phyloP scores from a whole-genome alignment of 371 early-diverging fungal species.

The Mortierella sp. region DNA sequence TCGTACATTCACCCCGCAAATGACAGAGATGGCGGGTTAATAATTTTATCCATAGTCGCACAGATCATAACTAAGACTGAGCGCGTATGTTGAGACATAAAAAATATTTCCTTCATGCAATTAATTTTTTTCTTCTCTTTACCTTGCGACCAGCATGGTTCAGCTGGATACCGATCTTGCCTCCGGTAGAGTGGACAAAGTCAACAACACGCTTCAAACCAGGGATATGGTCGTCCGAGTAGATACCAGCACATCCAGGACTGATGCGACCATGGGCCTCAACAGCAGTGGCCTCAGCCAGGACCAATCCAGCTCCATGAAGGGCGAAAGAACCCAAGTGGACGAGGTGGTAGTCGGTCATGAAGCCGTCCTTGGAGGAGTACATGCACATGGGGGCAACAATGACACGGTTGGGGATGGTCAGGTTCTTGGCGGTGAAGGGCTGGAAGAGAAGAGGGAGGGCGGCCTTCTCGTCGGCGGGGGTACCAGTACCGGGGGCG shows the following conservation, averaged over 20 bases:
- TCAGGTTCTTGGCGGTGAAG: slow-evolving; percentile 66
- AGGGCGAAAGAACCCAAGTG: slow-evolving; percentile 81
- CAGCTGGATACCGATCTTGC: slow-evolving; percentile 80
- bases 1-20: slow-evolving; percentile 69
- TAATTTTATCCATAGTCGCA: not conserved
- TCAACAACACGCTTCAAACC: slow-evolving; percentile 72
- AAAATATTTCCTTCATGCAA: no score
- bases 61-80: not conserved
- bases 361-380: slow-evolving; percentile 65
- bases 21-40: slow-evolving; percentile 30
- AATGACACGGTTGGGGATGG: slow-evolving; percentile 79
- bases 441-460: slow-evolving; percentile 73
- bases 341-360: slow-evolving; percentile 74
- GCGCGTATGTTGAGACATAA: no score
- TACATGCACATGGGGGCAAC: slow-evolving; percentile 88
- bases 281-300: slow-evolving; percentile 88
- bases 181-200: slow-evolving; percentile 78
- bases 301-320: slow-evolving; percentile 81
- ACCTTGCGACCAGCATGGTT: slow-evolving; percentile 88
- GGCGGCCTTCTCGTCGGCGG: not conserved
- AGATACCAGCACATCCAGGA: slow-evolving; percentile 83
- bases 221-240: slow-evolving; percentile 84
- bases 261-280: slow-evolving; percentile 80
- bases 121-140: not conserved
- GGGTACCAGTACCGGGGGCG: not conserved